Base-by-base conservation (phyloP, 108 stramenopile species). In the Skeletonema potamos region DNA sequence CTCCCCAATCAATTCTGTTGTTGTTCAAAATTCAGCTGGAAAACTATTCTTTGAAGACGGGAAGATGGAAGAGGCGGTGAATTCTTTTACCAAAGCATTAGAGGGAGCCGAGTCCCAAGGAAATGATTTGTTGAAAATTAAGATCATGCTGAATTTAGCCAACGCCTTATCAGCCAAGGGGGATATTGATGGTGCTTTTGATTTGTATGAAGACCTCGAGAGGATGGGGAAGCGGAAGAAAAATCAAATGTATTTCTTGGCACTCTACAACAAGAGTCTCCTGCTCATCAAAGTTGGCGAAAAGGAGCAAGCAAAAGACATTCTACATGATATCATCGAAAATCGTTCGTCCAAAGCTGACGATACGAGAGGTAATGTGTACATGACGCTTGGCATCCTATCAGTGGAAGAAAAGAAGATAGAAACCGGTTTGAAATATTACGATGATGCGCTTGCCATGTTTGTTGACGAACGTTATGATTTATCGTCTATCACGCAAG, bases 191-290 rank as follows among this genome's bases (percentile, higher is more conserved):
- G 54, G 62, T 36, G 70, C 77, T 30, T 34, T 71, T 32, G 55
- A 62, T 9, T 22, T 58, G 11, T 79, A 79, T 36, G 66, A 72
- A 10, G 60, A 66, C 15, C 12, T 79, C n/a, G 15, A 67, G 8
- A 43, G 58, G 34, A 72, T 34, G 51, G 54, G 54, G 28, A 24
- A 33, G 13, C 34, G 37, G 9, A 71, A 79, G 28, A 61, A 48
- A 32, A 51, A 54, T 6, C 30, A 62, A 17, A 43, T 70, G 44
- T 79, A 66, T 48, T 79, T 57, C 60, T 54, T 62, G 64, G 44
- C 77, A 1, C 70, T 79, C 20, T 71, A 72, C 54, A 79, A 79
- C 56, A 71, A 72, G 54, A 67, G 70, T 63, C 36, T 67, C 9
- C 28, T 70, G 18, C 33, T 79, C 20, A 34, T 64, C 24, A 72